Base-by-base conservation (phyloP, 2,329 filamentous ascomycete genomes). In the Neopestalotiopsis rosae region DNA sequence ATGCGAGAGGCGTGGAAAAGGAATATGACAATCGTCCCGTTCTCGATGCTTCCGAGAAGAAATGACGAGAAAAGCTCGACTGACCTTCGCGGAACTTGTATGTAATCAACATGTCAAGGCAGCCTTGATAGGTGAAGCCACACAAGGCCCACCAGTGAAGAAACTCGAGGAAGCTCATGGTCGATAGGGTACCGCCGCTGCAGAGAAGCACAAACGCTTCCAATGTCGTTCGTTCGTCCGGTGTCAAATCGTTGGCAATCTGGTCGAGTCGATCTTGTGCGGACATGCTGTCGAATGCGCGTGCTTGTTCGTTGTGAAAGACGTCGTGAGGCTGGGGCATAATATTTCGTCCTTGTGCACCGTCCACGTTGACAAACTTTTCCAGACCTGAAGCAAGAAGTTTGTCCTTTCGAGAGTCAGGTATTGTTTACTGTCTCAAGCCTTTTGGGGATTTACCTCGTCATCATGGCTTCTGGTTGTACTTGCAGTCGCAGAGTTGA, bases 11-110 rank as follows among this genome's bases (percentile, higher is more conserved):
- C 30, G 52, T 72, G 4, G 74, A 74, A 57, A 79, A 79, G 13
- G 67, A 42, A 64, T 78, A 79, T 1, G 76, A 65, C 9, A 79
- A 69, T 13, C 61, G 32, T 0, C 74, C 74, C 40, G 67, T 63
- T 5, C 67, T 57, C 1, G 70, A 68, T 1, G 76, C 74, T 58
- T 79, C 75, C 1, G 76, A 57, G 63, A 79, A 79, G 40, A 78
- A 76, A 0, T 68, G 68, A 38, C 68, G 71, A 2, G 75, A 76
- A 5, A 79, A 70, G 0, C 68, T 70, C 1, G 77, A 78, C 65
- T 79, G 76, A 1, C 77, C 77, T 45, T 75, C 74, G 1, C 74
- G 72, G 4, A 79, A 68, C 69, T 79, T 79, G 67, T 76, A 79
- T 0, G 69, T 66, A 32, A 73, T 71, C 57, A 74, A 66, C 71